Base-by-base conservation (phyloP, 441 rosid genomes). In the Monsonia emarginata region DNA sequence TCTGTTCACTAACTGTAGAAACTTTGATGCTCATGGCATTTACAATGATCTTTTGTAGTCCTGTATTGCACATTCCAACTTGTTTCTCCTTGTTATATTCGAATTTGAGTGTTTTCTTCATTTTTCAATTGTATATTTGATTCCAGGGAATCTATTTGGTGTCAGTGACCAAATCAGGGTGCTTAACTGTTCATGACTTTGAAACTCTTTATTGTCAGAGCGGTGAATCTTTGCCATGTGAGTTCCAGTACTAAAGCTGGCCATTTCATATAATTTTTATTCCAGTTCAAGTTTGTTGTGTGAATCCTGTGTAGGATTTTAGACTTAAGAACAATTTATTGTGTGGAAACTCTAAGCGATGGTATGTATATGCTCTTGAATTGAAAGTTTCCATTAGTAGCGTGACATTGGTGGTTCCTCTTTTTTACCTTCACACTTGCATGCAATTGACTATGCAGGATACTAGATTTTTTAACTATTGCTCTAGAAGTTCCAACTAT, bases 171-270 rank as follows among this genome's bases (percentile, higher is more conserved):
- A 83, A 80, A 80, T 75, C 89, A 0, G 93, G 97, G 58, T 93
- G 98, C 84, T 74, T 90, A 76, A 86, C 83, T 3, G 88, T 93
- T 14, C 90, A 90, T 83, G 97, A 90, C 70, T 90, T 85, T 83
- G 97, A 93, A 72, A 31, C 88, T 67, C 82, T 93, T 31, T 88
- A 83, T 70, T 83, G 89, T 76, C 85, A 80, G 36, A 70, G 84
- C 68, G 75, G 70, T 64, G 68, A 65, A 61, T 65, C 56, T 5
- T 58, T 64, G 40, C 64, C 76, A 30, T 8, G 90, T 84, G 77
- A 72, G 85, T 72, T 68, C 25, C 70, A 46, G 31, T 59, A 42
- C 38, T 22, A 38, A 27, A 30, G 25, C 32, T 61, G 64, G 27
- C 32, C 27, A 24, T 27, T 9, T 46, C 54, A 46, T 46, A 46